These are phyloP conservation scores for Crepidotus variabilis DNA, from an alignment of 768 basidiomycete species.

Conservation along the genomic window DNA sequence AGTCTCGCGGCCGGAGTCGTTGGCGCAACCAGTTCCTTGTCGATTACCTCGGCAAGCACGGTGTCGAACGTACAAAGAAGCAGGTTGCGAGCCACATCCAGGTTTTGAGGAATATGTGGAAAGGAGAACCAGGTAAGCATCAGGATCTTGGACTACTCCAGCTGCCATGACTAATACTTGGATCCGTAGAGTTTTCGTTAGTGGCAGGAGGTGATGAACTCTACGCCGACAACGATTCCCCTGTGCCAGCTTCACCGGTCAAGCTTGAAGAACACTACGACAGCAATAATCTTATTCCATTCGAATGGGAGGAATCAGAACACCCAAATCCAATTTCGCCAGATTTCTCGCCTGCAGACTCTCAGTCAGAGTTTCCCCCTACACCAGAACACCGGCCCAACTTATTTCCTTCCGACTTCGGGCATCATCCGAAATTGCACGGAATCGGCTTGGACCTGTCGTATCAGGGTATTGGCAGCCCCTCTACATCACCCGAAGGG, in stretches of 20 bases:
- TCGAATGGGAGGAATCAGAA: conserved; percentile 43
- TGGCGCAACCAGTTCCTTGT: conserved; percentile 87
- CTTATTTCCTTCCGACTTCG: conserved; percentile 25
- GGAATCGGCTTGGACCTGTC: conserved; percentile 13
- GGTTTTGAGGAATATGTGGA: conserved; percentile 85
- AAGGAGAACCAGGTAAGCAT: conserved; percentile 65
- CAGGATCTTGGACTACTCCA: conserved; percentile 6
- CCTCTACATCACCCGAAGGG: conserved; percentile 28
- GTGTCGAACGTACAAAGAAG: conserved; percentile 76
- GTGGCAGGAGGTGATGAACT: conserved; percentile 81
- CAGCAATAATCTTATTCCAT: conserved; percentile 34
- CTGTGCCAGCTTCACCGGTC: conserved; percentile 32
- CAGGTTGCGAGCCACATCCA: conserved; percentile 90
- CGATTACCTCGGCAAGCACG: conserved; percentile 68
- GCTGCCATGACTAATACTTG: conserved; percentile 12
- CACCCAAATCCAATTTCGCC: conserved; percentile 38
- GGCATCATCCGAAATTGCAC: conserved; percentile 17
- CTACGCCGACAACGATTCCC: conserved; percentile 44
- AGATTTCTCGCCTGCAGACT: conserved; percentile 43
- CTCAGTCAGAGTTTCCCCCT: conserved; percentile 41
- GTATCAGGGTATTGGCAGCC: conserved; percentile 18
- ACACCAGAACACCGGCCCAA: conserved; percentile 37
- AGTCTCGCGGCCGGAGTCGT: conserved; percentile 69
- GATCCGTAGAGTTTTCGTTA: conserved; percentile 60
- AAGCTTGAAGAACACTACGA: conserved; percentile 57